These are phyloP conservation scores for Claviceps arundinis DNA, from an alignment of 2,329 filamentous ascomycete genomes.

Conservation along the genomic window DNA sequence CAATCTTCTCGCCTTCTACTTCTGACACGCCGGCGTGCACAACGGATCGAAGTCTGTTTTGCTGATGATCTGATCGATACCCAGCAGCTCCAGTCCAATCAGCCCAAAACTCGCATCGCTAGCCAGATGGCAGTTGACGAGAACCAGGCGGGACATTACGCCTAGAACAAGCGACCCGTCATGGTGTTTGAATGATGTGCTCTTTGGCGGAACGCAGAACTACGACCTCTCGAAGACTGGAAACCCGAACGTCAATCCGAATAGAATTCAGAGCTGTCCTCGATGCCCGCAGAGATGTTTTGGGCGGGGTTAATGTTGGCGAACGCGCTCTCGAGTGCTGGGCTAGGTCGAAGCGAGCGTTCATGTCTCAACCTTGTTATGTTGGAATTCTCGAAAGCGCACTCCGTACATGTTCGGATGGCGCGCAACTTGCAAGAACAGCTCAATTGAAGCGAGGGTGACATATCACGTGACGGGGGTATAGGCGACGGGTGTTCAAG, in stretches of 20 bases:
- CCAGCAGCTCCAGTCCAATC: conserved; percentile 80
- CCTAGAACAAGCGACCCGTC: conserved; percentile 73
- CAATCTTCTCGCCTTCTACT: conserved; percentile 57
- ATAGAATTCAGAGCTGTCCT: conserved; percentile 19
- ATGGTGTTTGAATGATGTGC: conserved; percentile 53
- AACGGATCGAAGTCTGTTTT: conserved; percentile 71
- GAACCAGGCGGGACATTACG: conserved; percentile 77
- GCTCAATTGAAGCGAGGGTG: conserved; percentile 23
- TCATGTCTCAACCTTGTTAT: conserved; percentile 10
- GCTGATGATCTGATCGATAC: conserved; percentile 62
- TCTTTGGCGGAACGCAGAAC: conserved; percentile 19
- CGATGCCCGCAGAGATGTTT: conserved; percentile 20
- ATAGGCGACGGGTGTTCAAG: too few species aligned
- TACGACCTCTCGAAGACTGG: too few species aligned
- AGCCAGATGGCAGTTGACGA: conserved; percentile 83
- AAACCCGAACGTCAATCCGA: conserved; percentile 70
- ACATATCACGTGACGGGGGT: too few species aligned
- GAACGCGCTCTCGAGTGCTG: conserved; percentile 41
- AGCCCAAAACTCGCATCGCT: conserved; percentile 65
- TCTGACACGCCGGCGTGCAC: conserved; percentile 49
- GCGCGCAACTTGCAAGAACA: conserved; percentile 49
- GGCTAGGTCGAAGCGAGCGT: too few species aligned
- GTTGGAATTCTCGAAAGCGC: conserved; percentile 21
- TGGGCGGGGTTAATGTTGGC: conserved; percentile 36
- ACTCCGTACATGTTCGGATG: too few species aligned